Evolutionary conservation across 169 alveolate species (phyloP).

Genomic region (Cyclospora cayetanensis): DNA sequence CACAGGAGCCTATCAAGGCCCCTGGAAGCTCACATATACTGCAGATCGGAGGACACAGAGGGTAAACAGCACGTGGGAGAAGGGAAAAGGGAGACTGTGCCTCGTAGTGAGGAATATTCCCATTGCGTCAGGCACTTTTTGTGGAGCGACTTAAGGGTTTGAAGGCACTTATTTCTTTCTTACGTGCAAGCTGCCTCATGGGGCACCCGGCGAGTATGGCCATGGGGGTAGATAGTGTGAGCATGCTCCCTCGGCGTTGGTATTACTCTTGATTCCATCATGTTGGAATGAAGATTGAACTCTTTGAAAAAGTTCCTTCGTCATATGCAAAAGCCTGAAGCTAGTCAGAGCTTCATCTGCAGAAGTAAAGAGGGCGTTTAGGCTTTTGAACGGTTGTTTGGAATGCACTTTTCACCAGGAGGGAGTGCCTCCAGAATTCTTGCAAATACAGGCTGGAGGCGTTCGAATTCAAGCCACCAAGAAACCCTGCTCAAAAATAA

Average conservation of each 20-base stretch:
- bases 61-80: too few relatives aligned
- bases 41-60: neutral
- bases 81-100: neutral
- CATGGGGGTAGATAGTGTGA: neutral
- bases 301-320: too few relatives aligned
- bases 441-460: too few relatives aligned
- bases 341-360: too few relatives aligned
- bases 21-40: neutral
- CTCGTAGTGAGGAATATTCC: neutral
- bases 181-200: neutral
- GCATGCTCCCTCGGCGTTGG: neutral
- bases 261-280: neutral
- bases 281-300: too few relatives aligned
- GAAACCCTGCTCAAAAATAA: too few relatives aligned
- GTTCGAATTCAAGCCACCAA: too few relatives aligned
- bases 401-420: too few relatives aligned
- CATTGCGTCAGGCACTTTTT: neutral
- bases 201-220: neutral
- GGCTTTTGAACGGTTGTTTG: too few relatives aligned
- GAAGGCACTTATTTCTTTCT: neutral
- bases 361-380: too few relatives aligned
- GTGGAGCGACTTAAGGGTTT: neutral
- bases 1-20: neutral
- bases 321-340: too few relatives aligned
- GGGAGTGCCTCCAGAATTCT: too few relatives aligned